Evolutionary conservation across 1,284 basidiomycete species (phyloP), one percentile per base, ranked within the genome.

Genomic region (Irpex lacteus): DNA sequence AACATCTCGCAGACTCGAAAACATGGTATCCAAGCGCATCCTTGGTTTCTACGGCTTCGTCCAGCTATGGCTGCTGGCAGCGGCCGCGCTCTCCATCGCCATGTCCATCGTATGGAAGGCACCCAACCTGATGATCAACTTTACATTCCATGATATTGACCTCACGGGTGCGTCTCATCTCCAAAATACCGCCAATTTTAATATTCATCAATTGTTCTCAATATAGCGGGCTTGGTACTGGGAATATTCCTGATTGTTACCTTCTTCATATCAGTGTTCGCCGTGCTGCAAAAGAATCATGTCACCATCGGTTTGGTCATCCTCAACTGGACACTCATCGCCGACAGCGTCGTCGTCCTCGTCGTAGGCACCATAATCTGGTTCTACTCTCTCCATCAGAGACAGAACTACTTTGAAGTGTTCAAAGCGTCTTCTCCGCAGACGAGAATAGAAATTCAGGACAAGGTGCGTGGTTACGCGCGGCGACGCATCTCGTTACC

Each of bases 301-400:
- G 83, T 87, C 67, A 88, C 86, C 4, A 75, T 82, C 55, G 85
- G 89, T 62, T 84, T 94, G 49, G 84, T 89, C 65, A 73, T 89
- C 47, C 84, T 95, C 69, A 94, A 94, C 77, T 91, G 87, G 80
- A 68, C 81, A 13, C 84, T 95, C 59, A 75, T 94, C 50, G 63
- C 81, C 40, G 87, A 93, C 68, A 82, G 81, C 11, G 70, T 90
- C 58, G 80, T 81, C 26, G 80, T 89, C 47, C 75, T 89, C 61
- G 70, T 87, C 60, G 76, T 92, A 54, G 92, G 91, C 59, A 85
- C 86, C 19, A 83, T 85, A 66, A 76, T 95, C 63, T 95, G 94
- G 93, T 85, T 90, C 77, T 91, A 80, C 74, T 92, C 92, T 2
- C 81, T 96, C 13, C 75, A 82, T 61, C 87, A 93, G 73, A 84